A percentile compares a stretch with the other conserved stretches of the same genome.
Conservation (phyloP, 176 grass and related monocot genomes). For the Triticum monococcum region DNA sequence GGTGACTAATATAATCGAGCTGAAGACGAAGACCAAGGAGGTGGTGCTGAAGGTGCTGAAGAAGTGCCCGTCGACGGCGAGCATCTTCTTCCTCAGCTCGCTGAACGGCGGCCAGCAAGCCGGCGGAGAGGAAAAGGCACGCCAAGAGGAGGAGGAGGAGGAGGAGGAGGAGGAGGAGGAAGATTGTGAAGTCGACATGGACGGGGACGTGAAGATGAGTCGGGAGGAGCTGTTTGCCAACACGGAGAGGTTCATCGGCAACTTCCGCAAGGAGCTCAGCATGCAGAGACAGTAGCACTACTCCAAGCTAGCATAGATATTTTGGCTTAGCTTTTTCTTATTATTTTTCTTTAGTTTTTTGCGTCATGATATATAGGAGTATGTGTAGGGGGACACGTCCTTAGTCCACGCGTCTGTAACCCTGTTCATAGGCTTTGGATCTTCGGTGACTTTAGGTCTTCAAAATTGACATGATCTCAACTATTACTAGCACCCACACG, state of each 20-base stretch:
- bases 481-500: too few species aligned
- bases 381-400: neutral
- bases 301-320: neutral
- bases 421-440: neutral
- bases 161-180: constrained; percentile 3
- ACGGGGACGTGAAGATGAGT: neutral
- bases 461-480: neutral
- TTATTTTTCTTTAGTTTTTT: neutral
- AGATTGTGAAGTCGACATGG: neutral
- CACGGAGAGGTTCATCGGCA: neutral
- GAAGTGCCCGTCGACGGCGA: constrained; percentile 3
- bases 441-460: neutral
- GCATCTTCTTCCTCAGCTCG: constrained; percentile 9
- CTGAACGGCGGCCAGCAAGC: neutral
- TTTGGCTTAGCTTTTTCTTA: neutral
- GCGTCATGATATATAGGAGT: neutral
- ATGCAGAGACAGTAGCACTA: neutral
- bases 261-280: neutral
- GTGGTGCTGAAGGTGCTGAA: neutral
- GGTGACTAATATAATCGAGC: neutral
- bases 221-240: constrained; percentile 16
- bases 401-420: too few species aligned
- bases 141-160: neutral
- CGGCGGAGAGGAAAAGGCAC: neutral
- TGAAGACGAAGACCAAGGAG: neutral